These are phyloP conservation scores for Blumeria hordei DNA, from an alignment of 2,329 filamentous ascomycete genomes.

Conservation along the genomic window DNA sequence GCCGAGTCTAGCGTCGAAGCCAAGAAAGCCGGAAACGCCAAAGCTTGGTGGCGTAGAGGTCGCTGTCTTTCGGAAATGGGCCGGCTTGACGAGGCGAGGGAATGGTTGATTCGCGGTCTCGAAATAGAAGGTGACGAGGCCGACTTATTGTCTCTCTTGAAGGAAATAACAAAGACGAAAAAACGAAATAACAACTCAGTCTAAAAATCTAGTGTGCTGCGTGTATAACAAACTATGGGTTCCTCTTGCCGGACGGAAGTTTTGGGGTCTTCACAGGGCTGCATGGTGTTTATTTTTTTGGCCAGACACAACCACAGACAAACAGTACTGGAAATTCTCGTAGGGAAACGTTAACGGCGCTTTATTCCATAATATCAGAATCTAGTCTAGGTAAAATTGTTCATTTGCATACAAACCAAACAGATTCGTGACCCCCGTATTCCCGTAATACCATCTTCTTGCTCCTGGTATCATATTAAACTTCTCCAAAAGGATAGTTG, in stretches of 20 bases:
- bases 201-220: not conserved
- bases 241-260: no score
- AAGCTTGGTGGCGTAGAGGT: conserved; percentile 82
- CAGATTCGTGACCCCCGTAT: no score
- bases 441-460: no score
- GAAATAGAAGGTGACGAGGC: conserved; percentile 58
- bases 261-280: no score
- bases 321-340: no score
- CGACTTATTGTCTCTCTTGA: conserved; percentile 37
- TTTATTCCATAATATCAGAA: no score
- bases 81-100: conserved; percentile 53
- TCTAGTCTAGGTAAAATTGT: no score
- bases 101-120: conserved; percentile 52
- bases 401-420: no score
- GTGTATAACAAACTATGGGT: not conserved
- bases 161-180: conserved; percentile 30
- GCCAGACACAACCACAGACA: no score
- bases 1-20: conserved; percentile 74
- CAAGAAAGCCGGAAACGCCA: conserved; percentile 66
- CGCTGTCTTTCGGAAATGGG: conserved; percentile 82
- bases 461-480: conserved; percentile 12
- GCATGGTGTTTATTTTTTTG: no score
- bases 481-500: conserved; percentile 75
- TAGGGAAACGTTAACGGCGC: no score
- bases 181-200: conserved; percentile 4